Conservation (phyloP, 202 grass and related monocot species). For the Carex arenaria region DNA sequence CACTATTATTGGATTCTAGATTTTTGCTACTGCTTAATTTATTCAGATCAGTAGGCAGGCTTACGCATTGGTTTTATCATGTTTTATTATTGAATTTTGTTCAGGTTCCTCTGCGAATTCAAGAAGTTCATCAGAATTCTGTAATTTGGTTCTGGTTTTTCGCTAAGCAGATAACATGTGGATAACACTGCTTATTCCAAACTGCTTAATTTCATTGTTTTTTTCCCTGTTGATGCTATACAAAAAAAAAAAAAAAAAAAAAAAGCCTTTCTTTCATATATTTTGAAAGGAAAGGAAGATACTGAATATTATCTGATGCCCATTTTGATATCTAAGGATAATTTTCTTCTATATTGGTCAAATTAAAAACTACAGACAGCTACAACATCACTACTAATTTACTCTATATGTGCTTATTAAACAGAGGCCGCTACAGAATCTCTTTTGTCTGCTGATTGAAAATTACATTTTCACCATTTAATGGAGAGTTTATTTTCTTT, state of each 20-base stretch:
- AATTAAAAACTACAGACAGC: neutral
- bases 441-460: constrained; percentile 1
- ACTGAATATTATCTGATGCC: neutral
- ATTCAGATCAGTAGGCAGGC: neutral
- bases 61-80: neutral
- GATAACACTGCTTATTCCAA: neutral
- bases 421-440: neutral
- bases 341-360: neutral
- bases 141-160: neutral
- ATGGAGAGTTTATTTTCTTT: neutral
- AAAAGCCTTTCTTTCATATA: neutral
- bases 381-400: neutral
- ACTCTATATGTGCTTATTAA: neutral
- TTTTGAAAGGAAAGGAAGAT: neutral
- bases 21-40: neutral
- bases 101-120: neutral
- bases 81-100: neutral
- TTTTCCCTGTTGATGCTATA: neutral
- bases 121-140: neutral
- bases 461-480: neutral
- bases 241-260: neutral
- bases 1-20: neutral
- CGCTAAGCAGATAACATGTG: neutral
- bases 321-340: neutral
- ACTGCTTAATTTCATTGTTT: neutral